phyloP scores from a whole-genome alignment of 108 stramenopile genomes.

The Discostella stelligeroides region DNA sequence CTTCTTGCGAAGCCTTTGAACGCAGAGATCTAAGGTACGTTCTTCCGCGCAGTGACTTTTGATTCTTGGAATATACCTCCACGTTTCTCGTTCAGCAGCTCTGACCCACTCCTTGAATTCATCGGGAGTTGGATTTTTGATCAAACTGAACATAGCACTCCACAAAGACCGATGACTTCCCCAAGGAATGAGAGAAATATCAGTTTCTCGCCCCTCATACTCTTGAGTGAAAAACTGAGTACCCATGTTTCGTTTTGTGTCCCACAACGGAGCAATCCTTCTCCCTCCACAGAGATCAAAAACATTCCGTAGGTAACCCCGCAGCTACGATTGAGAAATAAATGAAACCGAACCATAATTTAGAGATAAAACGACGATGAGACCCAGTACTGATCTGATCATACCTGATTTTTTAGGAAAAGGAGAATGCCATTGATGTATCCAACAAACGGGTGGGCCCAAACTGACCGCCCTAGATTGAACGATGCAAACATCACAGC shows the following conservation, averaged over 20 bases:
- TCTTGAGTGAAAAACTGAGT: slow-evolving; percentile 87
- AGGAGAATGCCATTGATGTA: slow-evolving; percentile 76
- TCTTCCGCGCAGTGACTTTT: slow-evolving; percentile 89
- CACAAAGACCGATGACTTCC: slow-evolving; percentile 78
- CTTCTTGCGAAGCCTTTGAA: slow-evolving; percentile 80
- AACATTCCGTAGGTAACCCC: slow-evolving; percentile 79
- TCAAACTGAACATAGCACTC: slow-evolving; percentile 75
- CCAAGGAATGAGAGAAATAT: slow-evolving; percentile 97
- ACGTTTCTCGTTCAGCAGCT: slow-evolving; percentile 87
- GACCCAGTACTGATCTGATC: not conserved
- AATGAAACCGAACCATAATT: not conserved
- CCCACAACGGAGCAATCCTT: slow-evolving; percentile 81
- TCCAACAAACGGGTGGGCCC: slow-evolving; percentile 81
- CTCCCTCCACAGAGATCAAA: slow-evolving; percentile 84
- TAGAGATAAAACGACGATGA: not conserved
- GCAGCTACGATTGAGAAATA: slow-evolving; percentile 27
- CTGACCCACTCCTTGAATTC: slow-evolving; percentile 84
- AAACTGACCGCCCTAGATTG: slow-evolving; percentile 64
- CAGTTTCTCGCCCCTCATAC: slow-evolving; percentile 94
- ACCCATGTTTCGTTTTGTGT: slow-evolving; percentile 72
- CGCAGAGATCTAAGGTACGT: slow-evolving; percentile 82
- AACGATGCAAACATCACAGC: slow-evolving; percentile 91
- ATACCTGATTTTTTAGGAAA: slow-evolving; percentile 85
- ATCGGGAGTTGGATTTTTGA: slow-evolving; percentile 87
- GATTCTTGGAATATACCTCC: slow-evolving; percentile 85